Percentiles rank a stretch among this genome's conserved stretches.
These are phyloP conservation scores for Drechmeria coniospora DNA, from an alignment of 2,329 filamentous ascomycete species.

Conservation along the genomic window DNA sequence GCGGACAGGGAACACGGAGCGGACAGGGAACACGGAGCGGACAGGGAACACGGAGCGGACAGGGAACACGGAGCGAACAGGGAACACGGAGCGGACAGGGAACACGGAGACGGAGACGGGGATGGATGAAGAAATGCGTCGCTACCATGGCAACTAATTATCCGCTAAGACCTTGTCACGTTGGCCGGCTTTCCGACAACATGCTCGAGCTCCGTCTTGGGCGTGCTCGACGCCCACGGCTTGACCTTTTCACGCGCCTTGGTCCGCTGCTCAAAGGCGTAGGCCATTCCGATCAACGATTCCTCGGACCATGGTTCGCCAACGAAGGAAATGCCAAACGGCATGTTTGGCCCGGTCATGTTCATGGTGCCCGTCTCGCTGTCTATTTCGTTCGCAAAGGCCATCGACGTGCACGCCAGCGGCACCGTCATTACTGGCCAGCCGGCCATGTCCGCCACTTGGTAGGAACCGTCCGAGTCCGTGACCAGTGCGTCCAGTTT, in stretches of 20 bases:
- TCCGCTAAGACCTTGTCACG: too few species aligned
- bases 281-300: slow-evolving; percentile 46
- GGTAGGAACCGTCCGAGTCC: slow-evolving; percentile 25
- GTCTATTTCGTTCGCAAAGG: slow-evolving; percentile 29
- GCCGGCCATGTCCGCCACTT: slow-evolving; percentile 42
- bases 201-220: too few species aligned
- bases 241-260: slow-evolving; percentile 10
- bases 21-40: too few species aligned
- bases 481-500: slow-evolving; percentile 44
- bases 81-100: too few species aligned
- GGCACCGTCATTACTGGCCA: slow-evolving; percentile 46
- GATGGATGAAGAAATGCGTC: too few species aligned
- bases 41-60: too few species aligned
- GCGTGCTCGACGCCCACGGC: too few species aligned
- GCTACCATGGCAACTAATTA: too few species aligned
- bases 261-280: slow-evolving; percentile 51
- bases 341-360: slow-evolving; percentile 33
- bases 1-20: too few species aligned
- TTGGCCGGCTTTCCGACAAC: too few species aligned
- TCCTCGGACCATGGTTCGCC: slow-evolving; percentile 44
- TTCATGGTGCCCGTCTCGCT: slow-evolving; percentile 31
- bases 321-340: slow-evolving; percentile 49
- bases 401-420: slow-evolving; percentile 39
- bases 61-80: too few species aligned
- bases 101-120: too few species aligned